phyloP scores from a whole-genome alignment of 768 basidiomycete species.

The Favolaschia claudopus region DNA sequence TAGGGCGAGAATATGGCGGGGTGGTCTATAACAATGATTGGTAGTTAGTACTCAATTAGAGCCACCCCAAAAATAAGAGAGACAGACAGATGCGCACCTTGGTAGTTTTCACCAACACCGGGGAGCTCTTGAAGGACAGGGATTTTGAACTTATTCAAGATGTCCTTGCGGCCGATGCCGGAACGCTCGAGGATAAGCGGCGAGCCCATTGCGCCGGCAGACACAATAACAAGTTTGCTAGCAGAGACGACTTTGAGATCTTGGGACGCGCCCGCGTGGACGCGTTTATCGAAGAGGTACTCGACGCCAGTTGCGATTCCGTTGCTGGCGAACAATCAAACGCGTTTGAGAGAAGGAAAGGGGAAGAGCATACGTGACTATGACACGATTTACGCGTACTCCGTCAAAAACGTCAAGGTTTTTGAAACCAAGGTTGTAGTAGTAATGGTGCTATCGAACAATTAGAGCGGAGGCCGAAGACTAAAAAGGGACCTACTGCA shows the following conservation, averaged over 20 bases:
- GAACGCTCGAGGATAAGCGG: conserved; percentile 58
- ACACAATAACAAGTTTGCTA: conserved; percentile 43
- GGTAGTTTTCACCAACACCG: conserved; percentile 49
- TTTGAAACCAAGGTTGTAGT: conserved; percentile 34
- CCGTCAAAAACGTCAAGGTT: conserved; percentile 32
- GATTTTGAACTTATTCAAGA: conserved; percentile 38
- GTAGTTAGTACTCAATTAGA: conserved; percentile 34
- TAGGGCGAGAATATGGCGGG: background rate
- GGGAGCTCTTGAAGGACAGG: conserved; percentile 43
- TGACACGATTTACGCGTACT: conserved; percentile 31
- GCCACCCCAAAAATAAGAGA: background rate
- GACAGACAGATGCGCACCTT: background rate
- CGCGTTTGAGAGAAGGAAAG: background rate
- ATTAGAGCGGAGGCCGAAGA: background rate
- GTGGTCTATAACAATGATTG: conserved; percentile 32
- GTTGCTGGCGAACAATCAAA: conserved; percentile 28
- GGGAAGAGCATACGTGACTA: conserved; percentile 28
- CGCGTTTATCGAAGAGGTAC: conserved; percentile 18
- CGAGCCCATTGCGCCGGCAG: conserved; percentile 46
- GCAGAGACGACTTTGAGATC: conserved; percentile 30
- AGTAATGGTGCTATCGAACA: conserved; percentile 32
- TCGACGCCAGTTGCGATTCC: conserved; percentile 18
- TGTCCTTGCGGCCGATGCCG: conserved; percentile 43
- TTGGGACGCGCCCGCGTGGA: conserved; percentile 18
- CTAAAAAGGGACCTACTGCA: background rate